Base-by-base conservation (phyloP, 192 early-diverging fungal species). In the Coemansia sp. region DNA sequence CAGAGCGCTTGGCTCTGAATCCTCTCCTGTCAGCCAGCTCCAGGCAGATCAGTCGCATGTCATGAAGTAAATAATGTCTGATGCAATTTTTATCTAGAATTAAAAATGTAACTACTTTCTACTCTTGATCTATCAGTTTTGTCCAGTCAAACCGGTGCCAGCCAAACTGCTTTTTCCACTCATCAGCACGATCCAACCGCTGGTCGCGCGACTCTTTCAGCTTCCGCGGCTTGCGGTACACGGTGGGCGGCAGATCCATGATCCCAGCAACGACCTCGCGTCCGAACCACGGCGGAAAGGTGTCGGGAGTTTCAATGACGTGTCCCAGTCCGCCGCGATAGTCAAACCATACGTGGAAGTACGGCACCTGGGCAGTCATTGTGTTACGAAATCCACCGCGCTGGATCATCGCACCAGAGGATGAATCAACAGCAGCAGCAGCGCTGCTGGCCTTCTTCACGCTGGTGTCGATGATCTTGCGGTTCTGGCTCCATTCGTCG, bases 291-390 rank as follows among this genome's bases (percentile, higher is more conserved):
- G 85, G 86, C 44, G 87, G 87, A 76, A 95, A 99, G 37, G 76
- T 63, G n/a, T 89, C 84, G 2, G 85, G 70, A 50, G 94, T 88
- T 67, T 99, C 97, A 85, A 99, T 99, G 18, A 99, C 93, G 77
- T 99, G 97, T 7, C 96, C 97, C 65, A 89, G 87, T 3, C 97
- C 95, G 40, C 89, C 87, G 67, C 94, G 87, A 9, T 92, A 89
- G 56, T 92, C 89, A 69, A 94, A 93, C 97, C 97, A 99, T 3
- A 98, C 93, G 63, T 99, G 97, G 71, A 99, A 96, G 73, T 94
- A 99, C 2, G 97, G 95, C 78, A 98, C 50, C 43, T 97, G 88
- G 10, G 87, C 84, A 8, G 89, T 87, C 83, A 94, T 84, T 9
- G 85, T 79, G 42, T 85, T 71, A 58, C 91, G 85, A 72, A 94